Conservation (phyloP, 2,329 filamentous ascomycete genomes). For the Drechslerella dactyloides region DNA sequence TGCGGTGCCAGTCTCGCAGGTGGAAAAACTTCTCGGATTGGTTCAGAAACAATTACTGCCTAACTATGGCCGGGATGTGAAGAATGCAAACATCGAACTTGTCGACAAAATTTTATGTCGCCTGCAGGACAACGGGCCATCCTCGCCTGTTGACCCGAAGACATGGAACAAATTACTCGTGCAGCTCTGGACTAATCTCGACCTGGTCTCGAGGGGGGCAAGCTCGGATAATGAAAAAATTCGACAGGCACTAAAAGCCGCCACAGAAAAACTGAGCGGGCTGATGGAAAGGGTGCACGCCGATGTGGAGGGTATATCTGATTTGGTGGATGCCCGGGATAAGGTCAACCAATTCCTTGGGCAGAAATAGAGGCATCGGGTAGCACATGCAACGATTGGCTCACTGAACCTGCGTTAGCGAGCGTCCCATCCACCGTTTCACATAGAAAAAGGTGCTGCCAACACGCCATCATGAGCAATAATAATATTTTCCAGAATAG, state of each 20-base stretch:
- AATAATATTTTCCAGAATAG: constrained; percentile 27
- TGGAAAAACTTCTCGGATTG: constrained; percentile 46
- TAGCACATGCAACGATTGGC: constrained; percentile 46
- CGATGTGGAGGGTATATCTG: constrained; percentile 31
- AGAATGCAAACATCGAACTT: constrained; percentile 40
- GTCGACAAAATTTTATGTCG: constrained; percentile 49
- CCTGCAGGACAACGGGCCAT: constrained; percentile 49
- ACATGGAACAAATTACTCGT: constrained; percentile 50
- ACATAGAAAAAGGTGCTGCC: constrained; percentile 33
- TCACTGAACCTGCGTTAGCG: constrained; percentile 48
- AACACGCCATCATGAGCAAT: constrained; percentile 51
- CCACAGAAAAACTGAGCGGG: constrained; percentile 49
- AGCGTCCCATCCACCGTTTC: constrained; percentile 41
- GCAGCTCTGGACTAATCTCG: constrained; percentile 50
- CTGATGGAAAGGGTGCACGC: constrained; percentile 41
- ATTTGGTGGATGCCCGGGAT: constrained; percentile 45
- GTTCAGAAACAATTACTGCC: constrained; percentile 48
- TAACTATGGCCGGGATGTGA: constrained; percentile 49
- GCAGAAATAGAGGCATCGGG: constrained; percentile 39
- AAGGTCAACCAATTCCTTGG: constrained; percentile 48
- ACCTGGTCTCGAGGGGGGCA: constrained; percentile 48
- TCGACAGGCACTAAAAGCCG: constrained; percentile 44
- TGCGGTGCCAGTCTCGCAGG: constrained; percentile 41
- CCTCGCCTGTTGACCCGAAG: constrained; percentile 51
- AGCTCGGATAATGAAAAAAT: constrained; percentile 51